Conservation (phyloP, 306 rosid species). For the Sechiopsis laciniata region DNA sequence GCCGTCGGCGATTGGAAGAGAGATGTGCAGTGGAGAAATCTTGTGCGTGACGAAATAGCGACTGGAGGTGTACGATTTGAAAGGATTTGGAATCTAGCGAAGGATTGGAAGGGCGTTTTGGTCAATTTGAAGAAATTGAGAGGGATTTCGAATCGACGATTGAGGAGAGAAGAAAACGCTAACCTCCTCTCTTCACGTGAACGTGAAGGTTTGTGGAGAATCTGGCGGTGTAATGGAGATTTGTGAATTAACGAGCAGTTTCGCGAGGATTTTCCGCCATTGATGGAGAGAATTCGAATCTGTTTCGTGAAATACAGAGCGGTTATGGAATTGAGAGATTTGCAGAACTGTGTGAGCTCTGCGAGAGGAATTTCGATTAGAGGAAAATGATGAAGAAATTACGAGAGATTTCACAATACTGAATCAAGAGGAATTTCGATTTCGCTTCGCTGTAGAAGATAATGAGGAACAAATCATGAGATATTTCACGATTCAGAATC, state of each 20-base stretch:
- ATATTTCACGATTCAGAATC: neutral
- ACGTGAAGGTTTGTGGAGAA: neutral
- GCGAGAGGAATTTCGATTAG: neutral
- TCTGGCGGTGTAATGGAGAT: neutral
- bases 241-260: neutral
- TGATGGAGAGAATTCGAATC: conserved; percentile 12
- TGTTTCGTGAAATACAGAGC: conserved; percentile 1
- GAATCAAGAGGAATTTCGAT: neutral
- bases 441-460: no score
- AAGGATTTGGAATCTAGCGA: conserved; percentile 13
- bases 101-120: conserved; percentile 16
- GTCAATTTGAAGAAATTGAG: conserved; percentile 1
- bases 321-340: conserved; percentile 14
- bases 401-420: neutral
- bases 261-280: conserved; percentile 11
- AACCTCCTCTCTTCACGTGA: no score
- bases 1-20: conserved; percentile 19
- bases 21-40: neutral
- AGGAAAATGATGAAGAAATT: neutral
- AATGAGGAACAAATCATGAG: no score
- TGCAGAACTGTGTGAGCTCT: neutral
- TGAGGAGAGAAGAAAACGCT: conserved; percentile 26
- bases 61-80: neutral
- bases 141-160: neutral
- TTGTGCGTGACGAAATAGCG: conserved; percentile 20